phyloP scores from a whole-genome alignment of 345 rosid genomes.

The Euclidium syriacum region DNA sequence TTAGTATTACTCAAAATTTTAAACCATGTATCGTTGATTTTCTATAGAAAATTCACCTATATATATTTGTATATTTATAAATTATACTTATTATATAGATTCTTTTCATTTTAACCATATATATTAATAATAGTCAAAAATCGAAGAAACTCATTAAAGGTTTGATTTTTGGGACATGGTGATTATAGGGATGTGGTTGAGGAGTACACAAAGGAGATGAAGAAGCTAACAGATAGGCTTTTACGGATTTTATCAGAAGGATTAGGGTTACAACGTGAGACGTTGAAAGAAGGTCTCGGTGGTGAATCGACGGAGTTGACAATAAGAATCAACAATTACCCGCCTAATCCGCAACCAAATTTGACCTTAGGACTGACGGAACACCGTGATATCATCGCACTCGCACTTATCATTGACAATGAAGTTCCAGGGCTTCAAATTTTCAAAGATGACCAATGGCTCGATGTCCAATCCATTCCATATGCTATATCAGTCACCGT shows the following conservation, averaged over 20 bases:
- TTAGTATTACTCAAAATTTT: too few relatives aligned
- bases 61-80: too few relatives aligned
- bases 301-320: conserved; percentile 45
- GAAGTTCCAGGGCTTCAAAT: conserved; percentile 66
- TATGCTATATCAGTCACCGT: conserved; percentile 51
- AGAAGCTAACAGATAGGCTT: conserved; percentile 39
- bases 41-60: too few relatives aligned
- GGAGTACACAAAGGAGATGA: conserved; percentile 43
- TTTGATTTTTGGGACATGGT: too few relatives aligned
- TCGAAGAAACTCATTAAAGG: too few relatives aligned
- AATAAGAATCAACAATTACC: conserved; percentile 62
- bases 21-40: too few relatives aligned
- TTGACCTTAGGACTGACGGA: conserved; percentile 53
- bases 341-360: conserved; percentile 69
- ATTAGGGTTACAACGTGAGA: conserved; percentile 33
- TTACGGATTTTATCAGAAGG: conserved; percentile 17
- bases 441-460: conserved; percentile 48
- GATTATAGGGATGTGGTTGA: conserved; percentile 47
- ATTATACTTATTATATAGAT: too few relatives aligned
- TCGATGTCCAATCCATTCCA: conserved; percentile 47
- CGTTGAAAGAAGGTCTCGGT: conserved; percentile 38
- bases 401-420: conserved; percentile 60
- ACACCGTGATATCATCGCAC: conserved; percentile 51
- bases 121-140: too few relatives aligned
- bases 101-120: too few relatives aligned